Evolutionary conservation across 768 basidiomycete species (phyloP), one percentile per base, ranked within the genome.

Genomic region (Trametes maxima): DNA sequence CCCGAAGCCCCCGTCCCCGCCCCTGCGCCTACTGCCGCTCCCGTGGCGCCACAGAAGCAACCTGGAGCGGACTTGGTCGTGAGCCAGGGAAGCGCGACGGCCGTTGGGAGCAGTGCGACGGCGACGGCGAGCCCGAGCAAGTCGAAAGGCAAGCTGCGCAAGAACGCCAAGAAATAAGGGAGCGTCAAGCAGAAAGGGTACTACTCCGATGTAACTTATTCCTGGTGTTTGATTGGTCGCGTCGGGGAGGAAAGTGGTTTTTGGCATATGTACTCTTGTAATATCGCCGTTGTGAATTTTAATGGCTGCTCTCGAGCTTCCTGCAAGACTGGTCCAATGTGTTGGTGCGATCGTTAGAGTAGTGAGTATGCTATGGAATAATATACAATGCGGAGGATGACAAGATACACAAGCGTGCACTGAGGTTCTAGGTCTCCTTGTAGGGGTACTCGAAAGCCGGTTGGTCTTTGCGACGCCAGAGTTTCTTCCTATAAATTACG

Each of bases 401-500:
- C 2, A 17, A n/a, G 19, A 19, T 37, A 5, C 19, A 40, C n/a
- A 40, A 19, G 16, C 5, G 24, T 2, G n/a, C 10, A 21, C 21
- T 11, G 7, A 19, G 13, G 17, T 6, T 53, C 37, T 39, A 57
- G 14, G 54, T 56, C 74, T 97, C 95, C 70, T 89, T 88, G 76
- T 85, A 95, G 2, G 95, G 95, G 74, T 95, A 98, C 8, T 86
- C 83, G 45, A 97, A 89, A 76, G 90, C 90, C 44, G 85, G 84
- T 69, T 89, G 87, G 70, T 94, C 92, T 71, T 88, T 94, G 51
- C 92, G 85, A 61, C 92, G 85, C 92, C 92, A 94, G 21, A 94
- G 81, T 78, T 95, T 97, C 72, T 87, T 89, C 85, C 94, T 96
- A 71, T 22, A 55, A 33, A 16, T 5, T 7, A 14, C 16, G 52